Evolutionary conservation across 2,329 filamentous ascomycete genomes (phyloP), one percentile per base, ranked within the genome.

Genomic region (Phaeoacremonium minimum): DNA sequence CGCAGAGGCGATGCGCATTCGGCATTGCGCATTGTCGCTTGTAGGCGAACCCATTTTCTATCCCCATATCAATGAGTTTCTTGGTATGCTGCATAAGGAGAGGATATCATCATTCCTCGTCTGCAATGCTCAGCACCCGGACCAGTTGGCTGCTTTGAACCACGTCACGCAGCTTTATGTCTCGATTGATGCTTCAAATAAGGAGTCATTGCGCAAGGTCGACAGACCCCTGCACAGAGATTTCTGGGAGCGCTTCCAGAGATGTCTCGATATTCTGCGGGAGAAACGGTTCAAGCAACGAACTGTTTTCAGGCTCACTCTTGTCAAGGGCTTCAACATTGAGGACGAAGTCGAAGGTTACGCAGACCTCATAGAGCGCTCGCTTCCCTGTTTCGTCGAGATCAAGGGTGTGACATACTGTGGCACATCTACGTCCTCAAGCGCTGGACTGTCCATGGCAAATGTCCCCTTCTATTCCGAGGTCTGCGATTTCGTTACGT

Each of bases 31-130:
- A 0, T 69, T 98, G 31, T 88, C 82, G 46, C 73, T 98, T 8
- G 93, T 98, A 15, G 91, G 93, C 48, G 91, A 98, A 61, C 91
- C 91, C n/a, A 96, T 96, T 50, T 97, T 97, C 67, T 97, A 97
- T 60, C 93, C 93, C 8, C 83, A 95, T 55, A 97, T 97, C 71
- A 96, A 98, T 61, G 85, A 90, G 55, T 90, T 97, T 53, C 70
- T 94, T 1, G 74, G 67, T 9, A 77, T 97, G 71, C 73, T 98
- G 46, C 91, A 97, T 64, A 67, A 61, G 11, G 86, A 95, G 58
- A 83, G 80, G 49, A 96, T 97, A 48, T 95, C 87, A 4, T 93
- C 85, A 19, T 98, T 97, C 66, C 71, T 97, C 0, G 93, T 98
- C 40, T 97, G 91, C 71, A 97, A 97, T 55, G 91, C 91, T 1